Percentiles rank a stretch among this genome's conserved stretches.
Conservation (phyloP, 345 rosid species). For the Kernera saxatilis region DNA sequence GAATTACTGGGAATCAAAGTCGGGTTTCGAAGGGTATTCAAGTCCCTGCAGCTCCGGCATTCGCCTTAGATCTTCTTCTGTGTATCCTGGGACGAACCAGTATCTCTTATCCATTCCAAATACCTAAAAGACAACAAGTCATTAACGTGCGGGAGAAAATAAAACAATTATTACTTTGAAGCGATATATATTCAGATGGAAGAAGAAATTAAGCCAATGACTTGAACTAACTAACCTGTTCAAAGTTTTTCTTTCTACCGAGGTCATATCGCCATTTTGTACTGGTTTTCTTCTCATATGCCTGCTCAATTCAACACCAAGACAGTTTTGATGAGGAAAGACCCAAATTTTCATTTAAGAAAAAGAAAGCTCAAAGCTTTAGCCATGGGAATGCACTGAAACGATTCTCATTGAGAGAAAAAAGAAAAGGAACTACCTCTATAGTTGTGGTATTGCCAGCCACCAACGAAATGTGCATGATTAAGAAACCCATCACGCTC, state of each 20-base stretch:
- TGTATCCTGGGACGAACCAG: constrained; percentile 78
- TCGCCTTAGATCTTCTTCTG: constrained; percentile 79
- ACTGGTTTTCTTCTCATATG: constrained; percentile 91
- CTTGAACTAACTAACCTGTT: constrained; percentile 50
- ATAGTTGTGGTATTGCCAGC: constrained; percentile 89
- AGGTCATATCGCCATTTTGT: constrained; percentile 95
- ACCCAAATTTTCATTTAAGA: not conserved
- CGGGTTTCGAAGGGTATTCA: constrained; percentile 89
- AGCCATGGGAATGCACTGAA: not conserved
- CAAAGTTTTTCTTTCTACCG: constrained; percentile 84
- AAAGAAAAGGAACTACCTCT: constrained; percentile 47
- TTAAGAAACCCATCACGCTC: constrained; percentile 87
- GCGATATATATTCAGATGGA: not conserved
- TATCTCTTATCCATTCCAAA: constrained; percentile 79
- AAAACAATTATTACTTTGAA: not conserved
- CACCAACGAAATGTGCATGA: constrained; percentile 88
- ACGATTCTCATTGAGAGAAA: not conserved
- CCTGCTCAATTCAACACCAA: constrained; percentile 42
- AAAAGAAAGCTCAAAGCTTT: not conserved
- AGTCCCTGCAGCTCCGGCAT: constrained; percentile 94
- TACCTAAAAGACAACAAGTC: constrained; percentile 39
- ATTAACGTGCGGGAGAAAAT: not conserved
- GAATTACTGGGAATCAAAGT: constrained; percentile 66
- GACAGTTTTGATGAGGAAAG: constrained; percentile 3
- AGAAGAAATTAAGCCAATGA: not conserved